These are phyloP conservation scores for Fomitopsis betulina DNA, from an alignment of 1,284 basidiomycete genomes.

Conservation along the genomic window DNA sequence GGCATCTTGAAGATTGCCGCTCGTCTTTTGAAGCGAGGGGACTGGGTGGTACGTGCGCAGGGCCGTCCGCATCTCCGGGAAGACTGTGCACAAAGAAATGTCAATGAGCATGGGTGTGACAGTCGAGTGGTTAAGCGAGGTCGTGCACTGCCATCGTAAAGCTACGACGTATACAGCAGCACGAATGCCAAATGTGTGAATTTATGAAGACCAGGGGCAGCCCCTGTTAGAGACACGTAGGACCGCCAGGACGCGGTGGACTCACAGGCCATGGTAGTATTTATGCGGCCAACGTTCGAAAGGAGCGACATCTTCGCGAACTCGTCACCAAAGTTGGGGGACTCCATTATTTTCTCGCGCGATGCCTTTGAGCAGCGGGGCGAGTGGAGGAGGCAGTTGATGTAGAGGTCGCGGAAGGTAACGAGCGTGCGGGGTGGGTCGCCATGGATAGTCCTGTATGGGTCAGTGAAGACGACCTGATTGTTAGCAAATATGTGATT, in stretches of 20 bases:
- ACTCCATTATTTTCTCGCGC: constrained; percentile 80
- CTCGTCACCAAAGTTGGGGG: constrained; percentile 76
- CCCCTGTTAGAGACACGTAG: neutral
- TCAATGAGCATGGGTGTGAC: constrained; percentile 7
- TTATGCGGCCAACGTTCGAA: constrained; percentile 90
- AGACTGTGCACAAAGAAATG: constrained; percentile 30
- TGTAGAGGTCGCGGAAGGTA: constrained; percentile 82
- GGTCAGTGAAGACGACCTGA: constrained; percentile 68
- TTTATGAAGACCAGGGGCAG: neutral
- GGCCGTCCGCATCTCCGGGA: constrained; percentile 67
- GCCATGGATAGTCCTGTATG: constrained; percentile 32
- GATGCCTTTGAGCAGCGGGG: constrained; percentile 83
- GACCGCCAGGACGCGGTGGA: constrained; percentile 7
- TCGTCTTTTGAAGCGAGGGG: constrained; percentile 60
- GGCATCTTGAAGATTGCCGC: constrained; percentile 65
- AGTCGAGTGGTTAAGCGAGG: constrained; percentile 9
- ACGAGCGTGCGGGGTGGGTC: constrained; percentile 49
- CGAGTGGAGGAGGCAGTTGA: constrained; percentile 75
- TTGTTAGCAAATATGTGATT: constrained; percentile 72
- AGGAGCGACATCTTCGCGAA: constrained; percentile 83
- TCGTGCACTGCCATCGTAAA: neutral
- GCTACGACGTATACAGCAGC: neutral
- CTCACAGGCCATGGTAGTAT: constrained; percentile 91
- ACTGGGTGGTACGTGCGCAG: constrained; percentile 70
- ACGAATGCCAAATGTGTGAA: neutral